Evolutionary conservation across 441 rosid genomes (phyloP).

Genomic region (Macaranga tanarius): DNA sequence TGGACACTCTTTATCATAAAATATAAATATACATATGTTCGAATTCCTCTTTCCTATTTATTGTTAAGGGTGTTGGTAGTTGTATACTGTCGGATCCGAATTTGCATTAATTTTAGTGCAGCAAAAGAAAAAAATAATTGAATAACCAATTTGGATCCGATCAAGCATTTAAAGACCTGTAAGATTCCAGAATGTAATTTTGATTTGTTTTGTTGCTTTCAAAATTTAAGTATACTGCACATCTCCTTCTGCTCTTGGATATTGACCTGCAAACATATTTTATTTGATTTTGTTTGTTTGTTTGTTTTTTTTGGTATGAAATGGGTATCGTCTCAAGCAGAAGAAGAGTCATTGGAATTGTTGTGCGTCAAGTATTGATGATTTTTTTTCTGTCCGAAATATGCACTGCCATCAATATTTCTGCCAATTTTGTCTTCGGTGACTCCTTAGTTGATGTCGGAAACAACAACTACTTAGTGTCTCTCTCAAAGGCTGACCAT

Average conservation of each 20-base stretch:
- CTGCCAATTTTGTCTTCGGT: slow-evolving; percentile 68
- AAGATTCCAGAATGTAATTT: neutral
- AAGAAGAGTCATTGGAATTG: neutral
- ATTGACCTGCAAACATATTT: neutral
- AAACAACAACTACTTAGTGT: slow-evolving; percentile 64
- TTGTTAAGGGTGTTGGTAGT: neutral
- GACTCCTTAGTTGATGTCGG: slow-evolving; percentile 76
- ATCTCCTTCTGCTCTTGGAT: neutral
- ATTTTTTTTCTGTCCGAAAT: slow-evolving; percentile 15
- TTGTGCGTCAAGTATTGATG: slow-evolving; percentile 1
- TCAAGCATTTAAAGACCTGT: neutral
- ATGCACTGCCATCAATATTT: slow-evolving; percentile 31
- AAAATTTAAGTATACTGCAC: neutral
- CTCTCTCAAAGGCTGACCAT: slow-evolving; percentile 66
- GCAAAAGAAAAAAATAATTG: too few relatives aligned
- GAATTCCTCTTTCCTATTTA: neutral
- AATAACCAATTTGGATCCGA: too few relatives aligned
- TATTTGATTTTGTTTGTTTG: neutral
- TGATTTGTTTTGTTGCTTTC: neutral
- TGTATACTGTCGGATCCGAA: neutral
- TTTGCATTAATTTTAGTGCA: too few relatives aligned
- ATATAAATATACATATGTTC: too few relatives aligned
- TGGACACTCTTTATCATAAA: too few relatives aligned
- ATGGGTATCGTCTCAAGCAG: slow-evolving; percentile 20
- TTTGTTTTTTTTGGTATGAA: neutral